phyloP scores from a whole-genome alignment of 2,329 filamentous ascomycete genomes.

The Botrytis elliptica region DNA sequence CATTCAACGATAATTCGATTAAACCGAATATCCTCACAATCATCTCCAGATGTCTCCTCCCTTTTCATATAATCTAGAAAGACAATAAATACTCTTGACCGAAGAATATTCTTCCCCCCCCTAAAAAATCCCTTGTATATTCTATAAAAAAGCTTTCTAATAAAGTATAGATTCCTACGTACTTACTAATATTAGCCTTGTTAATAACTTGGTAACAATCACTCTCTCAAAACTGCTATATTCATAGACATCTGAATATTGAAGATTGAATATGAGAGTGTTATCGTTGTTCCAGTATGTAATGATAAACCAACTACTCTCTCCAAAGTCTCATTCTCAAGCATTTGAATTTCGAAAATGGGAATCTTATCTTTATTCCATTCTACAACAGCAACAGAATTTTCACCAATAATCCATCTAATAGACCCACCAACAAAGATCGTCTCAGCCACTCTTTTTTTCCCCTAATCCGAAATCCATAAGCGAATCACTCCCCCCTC shows the following conservation, averaged over 20 bases:
- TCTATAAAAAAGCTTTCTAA: too few relatives aligned
- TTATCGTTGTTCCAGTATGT: too few relatives aligned
- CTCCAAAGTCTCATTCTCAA: slow-evolving; percentile 3
- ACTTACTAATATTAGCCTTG: too few relatives aligned
- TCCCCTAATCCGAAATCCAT: not conserved
- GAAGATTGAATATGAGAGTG: too few relatives aligned
- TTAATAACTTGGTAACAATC: too few relatives aligned
- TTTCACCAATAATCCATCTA: fast-evolving
- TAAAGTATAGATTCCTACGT: too few relatives aligned
- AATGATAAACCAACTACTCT: not conserved
- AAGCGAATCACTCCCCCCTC: too few relatives aligned
- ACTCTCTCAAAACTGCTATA: too few relatives aligned
- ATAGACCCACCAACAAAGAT: not conserved
- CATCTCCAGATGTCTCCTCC: too few relatives aligned
- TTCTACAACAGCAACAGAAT: not conserved
- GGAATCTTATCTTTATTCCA: not conserved
- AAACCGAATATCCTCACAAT: not conserved
- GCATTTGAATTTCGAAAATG: not conserved
- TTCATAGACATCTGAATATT: too few relatives aligned
- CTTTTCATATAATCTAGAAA: not conserved
- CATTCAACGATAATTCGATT: not conserved
- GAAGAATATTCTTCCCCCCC: too few relatives aligned
- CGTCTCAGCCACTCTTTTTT: not conserved
- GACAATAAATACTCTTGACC: not conserved
- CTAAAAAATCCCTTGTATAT: not conserved